Base-by-base conservation (phyloP, 345 rosid species). In the Euphorbia peplus region DNA sequence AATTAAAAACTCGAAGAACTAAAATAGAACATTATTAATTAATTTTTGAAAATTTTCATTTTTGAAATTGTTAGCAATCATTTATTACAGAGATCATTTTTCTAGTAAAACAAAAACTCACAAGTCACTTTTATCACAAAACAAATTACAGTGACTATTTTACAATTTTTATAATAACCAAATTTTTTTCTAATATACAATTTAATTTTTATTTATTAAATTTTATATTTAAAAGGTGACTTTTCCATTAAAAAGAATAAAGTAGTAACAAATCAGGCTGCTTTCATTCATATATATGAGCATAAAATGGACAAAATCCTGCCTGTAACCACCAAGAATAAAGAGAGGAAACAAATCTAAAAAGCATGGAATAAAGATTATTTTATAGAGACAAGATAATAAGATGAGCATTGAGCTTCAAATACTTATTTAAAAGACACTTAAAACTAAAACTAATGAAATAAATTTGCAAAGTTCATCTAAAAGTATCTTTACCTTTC, bases 241-340 rank as follows among this genome's bases (percentile, higher is more conserved):
- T 57, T 29, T 57, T 5, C 29, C 5, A 13, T 28, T 12, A 28
- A 29, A 57, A 29, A 9, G 32, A 57, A 22, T 24, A 56, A 56
- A 56, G 60, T 28, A 55, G 3, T 24, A 30, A 18, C 39, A 26
- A 60, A 60, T 26, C 12, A 9, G 11, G 25, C 12, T 37, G 47
- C 46, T 1, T 22, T 4, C n/a, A n/a, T n/a, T n/a, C n/a, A n/a
- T n/a, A n/a, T n/a, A 42, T 22, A 59, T 30, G 8, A 62, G 44
- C 32, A 39, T 19, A 10, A 22, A 62, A 62, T 15, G 16, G 66
- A 62, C 66, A 62, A 41, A 62, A 15, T 62, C 51, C 50, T 42
- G 52, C 52, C 35, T 14, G 52, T 63, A 63, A 63, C 66, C 66
- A 63, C 52, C 63, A 30, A 24, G 25, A 41, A 39, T n/a, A 61